Conservation (phyloP, 139 green algal genomes). For the Volvox africanus region DNA sequence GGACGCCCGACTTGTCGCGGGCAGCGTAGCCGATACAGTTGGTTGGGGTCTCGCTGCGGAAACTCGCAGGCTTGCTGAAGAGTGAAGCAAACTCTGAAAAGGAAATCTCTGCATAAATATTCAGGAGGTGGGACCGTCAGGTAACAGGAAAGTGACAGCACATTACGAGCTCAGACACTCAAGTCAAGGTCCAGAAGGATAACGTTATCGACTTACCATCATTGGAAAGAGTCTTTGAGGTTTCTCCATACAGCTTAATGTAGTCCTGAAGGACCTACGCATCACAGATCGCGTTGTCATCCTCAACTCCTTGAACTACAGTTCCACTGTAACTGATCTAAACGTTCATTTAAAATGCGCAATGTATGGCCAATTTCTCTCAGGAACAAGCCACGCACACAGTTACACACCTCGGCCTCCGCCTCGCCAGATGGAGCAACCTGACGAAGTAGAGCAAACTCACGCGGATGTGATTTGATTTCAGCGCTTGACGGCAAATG, state of each 20-base stretch:
- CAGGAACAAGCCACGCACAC: too few relatives aligned
- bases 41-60: neutral
- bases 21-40: constrained; percentile 80
- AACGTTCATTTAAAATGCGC: too few relatives aligned
- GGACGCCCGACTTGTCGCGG: constrained; percentile 56
- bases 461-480: constrained; percentile 45
- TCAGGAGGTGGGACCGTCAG: neutral
- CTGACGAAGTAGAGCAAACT: constrained; percentile 59
- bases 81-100: constrained; percentile 35
- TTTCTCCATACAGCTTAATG: constrained; percentile 27
- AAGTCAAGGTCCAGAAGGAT: too few relatives aligned
- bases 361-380: too few relatives aligned
- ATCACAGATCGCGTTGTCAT: neutral
- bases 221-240: neutral
- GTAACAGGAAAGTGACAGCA: neutral
- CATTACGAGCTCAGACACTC: neutral
- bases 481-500: neutral
- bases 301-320: too few relatives aligned
- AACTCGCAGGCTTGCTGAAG: neutral
- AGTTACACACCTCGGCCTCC: neutral
- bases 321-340: too few relatives aligned
- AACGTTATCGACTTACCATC: neutral
- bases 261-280: constrained; percentile 22
- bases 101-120: constrained; percentile 24
- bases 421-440: constrained; percentile 8